Base-by-base conservation (phyloP, 176 grass and related monocot species). In the Cymbopogon citratus region DNA sequence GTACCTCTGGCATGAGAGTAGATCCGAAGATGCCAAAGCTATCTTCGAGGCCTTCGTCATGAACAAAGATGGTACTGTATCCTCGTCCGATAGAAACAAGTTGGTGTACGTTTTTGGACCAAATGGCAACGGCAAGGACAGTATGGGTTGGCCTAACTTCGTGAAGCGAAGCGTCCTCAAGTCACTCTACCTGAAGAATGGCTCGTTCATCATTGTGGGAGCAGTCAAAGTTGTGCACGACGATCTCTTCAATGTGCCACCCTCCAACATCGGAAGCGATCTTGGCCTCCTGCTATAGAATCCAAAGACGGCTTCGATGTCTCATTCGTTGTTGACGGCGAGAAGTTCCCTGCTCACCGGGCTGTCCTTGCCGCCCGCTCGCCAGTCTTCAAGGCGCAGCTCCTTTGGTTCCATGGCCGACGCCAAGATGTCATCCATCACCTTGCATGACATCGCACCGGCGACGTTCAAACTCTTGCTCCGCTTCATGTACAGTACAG, bases 401-500 rank as follows among this genome's bases (percentile, higher is more conserved):
- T 87, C 18, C 66, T n/a, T 81, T 0, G 77, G 85, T 5, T 12
- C 70, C 36, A 87, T 81, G 85, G 59, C 33, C 0, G 77, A 87
- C 5, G 59, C 51, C 1, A 46, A 4, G 6, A 59, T 68, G 51
- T 2, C 46, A 16, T 23, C 13, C 14, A 87, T 87, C 19, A 81
- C 63, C 19, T 28, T 81, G 46, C 51, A 56, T 0, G 85, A 87
- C 36, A 67, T 87, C 3, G 28, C 51, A 23, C n/a, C 78, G 0
- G 14, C 69, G 19, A 69, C 84, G 0, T 90, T 90, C 29, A 38
- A 54, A 10, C 52, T 66, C 23, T 12, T 90, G 79, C 84, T 90
- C 6, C 71, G 66, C 29, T 90, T 79, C 79, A 86, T 90, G n/a
- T n/a, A n/a, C n/a, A n/a, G 27, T 90, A 90, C 41, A 86, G 72